Evolutionary conservation across 371 early-diverging fungal genomes (phyloP), one percentile per base, ranked within the genome.

Genomic region (Cokeromyces recurvatus): DNA sequence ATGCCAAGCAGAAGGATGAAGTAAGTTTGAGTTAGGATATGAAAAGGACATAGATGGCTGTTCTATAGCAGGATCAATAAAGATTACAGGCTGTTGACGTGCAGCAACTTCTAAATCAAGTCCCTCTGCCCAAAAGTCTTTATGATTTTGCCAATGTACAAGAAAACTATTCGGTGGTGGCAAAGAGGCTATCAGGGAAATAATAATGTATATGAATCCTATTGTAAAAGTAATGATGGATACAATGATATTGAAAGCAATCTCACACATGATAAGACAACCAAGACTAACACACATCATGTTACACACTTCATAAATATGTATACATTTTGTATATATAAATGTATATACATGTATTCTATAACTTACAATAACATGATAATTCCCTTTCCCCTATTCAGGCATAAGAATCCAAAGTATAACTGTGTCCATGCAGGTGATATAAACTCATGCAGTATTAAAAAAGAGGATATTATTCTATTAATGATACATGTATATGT

Each of bases 121-220:
- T 3, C 57, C 55, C n/a, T 61, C 61, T 11, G 64, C 64, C 48
- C 64, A 71, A 21, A 71, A 67, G 19, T 71, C 68, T 21, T 62
- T 55, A 22, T 53, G 57, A 10, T 60, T 55, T 54, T 62, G 62
- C 65, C 68, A 71, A 40, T 71, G 59, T 2, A 55, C 42, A 19
- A 54, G 44, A 16, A 71, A 53, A 2, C 65, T 32, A 40, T 58
- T 55, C 0, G 65, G 71, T 12, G 67, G 62, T 19, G 65, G 57
- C 24, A 57, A 37, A 12, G 32, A 32, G 8, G 62, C 43, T 25
- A 68, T 31, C 25, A 72, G 44, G 8, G 73, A 68, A 0, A 72
- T 16, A 25, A 72, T 51, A 9, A 66, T 39, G 35, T 68, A 66
- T 3, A 47, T 40, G 2, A 72, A 44, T 0, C 73, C 73, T 11